Conservation (phyloP, 345 rosid species). For the Citrus unshiu region DNA sequence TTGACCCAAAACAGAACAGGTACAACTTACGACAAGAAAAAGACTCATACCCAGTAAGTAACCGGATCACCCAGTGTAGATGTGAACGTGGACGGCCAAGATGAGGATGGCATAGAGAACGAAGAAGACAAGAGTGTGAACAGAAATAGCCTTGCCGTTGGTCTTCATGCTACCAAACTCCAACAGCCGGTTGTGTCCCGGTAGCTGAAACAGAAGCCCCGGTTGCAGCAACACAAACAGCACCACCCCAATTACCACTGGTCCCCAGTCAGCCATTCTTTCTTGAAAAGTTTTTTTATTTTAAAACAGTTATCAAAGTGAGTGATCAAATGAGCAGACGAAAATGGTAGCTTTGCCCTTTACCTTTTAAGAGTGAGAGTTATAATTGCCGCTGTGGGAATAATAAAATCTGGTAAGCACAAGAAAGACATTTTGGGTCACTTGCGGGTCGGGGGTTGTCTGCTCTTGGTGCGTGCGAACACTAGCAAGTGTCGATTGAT, state of each 20-base stretch:
- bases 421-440: background rate
- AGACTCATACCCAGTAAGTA: background rate
- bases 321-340: background rate
- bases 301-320: background rate
- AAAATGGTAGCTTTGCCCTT: background rate
- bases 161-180: constrained; percentile 88
- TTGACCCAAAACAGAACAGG: background rate
- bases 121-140: constrained; percentile 88
- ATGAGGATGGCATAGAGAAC: constrained; percentile 63
- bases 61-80: constrained; percentile 60
- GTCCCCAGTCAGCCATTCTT: constrained; percentile 94
- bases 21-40: background rate
- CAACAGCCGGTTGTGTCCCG: constrained; percentile 55
- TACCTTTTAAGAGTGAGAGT: background rate
- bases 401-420: background rate
- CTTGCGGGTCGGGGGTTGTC: background rate
- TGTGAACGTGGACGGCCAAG: constrained; percentile 75
- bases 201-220: constrained; percentile 75
- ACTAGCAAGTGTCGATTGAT: background rate
- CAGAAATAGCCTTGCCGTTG: constrained; percentile 80
- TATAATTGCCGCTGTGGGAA: background rate
- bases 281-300: background rate
- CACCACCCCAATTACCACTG: constrained; percentile 74
- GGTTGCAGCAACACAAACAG: constrained; percentile 83
- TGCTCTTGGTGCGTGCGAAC: background rate